phyloP scores from a whole-genome alignment of 2,329 filamentous ascomycete genomes.

The Curvularia sp. region DNA sequence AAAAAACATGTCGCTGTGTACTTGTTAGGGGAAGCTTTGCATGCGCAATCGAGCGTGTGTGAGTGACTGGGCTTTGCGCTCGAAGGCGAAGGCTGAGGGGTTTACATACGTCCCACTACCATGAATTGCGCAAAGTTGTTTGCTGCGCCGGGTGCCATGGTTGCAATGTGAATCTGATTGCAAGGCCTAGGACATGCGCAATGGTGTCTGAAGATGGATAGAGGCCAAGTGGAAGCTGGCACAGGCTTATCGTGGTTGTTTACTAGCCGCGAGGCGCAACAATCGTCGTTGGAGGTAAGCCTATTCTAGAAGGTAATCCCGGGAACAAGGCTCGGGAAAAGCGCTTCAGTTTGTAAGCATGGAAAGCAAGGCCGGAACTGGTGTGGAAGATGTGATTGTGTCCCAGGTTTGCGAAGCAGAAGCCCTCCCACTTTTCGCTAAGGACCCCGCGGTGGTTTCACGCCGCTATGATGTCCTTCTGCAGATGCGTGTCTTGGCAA shows the following conservation, averaged over 20 bases:
- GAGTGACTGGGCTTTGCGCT: conserved; percentile 6
- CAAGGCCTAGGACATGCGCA: conserved; percentile 16
- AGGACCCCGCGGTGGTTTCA: conserved; percentile 26
- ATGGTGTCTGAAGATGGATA: conserved; percentile 11
- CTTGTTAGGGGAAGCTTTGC: conserved; percentile 20
- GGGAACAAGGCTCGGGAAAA: conserved; percentile 20
- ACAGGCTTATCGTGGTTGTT: conserved; percentile 36
- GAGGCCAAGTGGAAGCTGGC: conserved; percentile 25
- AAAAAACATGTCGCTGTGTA: conserved; percentile 81
- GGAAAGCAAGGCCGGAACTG: not conserved
- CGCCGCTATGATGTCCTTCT: conserved; percentile 19
- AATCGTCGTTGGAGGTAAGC: conserved; percentile 32
- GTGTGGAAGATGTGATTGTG: not conserved
- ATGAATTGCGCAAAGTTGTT: conserved; percentile 92
- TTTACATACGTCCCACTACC: conserved; percentile 86
- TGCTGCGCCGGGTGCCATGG: conserved; percentile 36
- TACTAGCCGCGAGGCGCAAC: conserved; percentile 22
- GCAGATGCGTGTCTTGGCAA: conserved; percentile 26
- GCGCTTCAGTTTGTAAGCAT: conserved; percentile 9
- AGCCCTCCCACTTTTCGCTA: conserved; percentile 22
- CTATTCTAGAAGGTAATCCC: conserved; percentile 40
- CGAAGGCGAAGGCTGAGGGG: conserved; percentile 13
- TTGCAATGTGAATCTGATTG: conserved; percentile 8
- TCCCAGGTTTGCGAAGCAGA: not conserved
- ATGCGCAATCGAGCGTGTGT: conserved; percentile 5